Conservation (phyloP, 441 rosid species). For the Pelargonium cotyledonis region DNA sequence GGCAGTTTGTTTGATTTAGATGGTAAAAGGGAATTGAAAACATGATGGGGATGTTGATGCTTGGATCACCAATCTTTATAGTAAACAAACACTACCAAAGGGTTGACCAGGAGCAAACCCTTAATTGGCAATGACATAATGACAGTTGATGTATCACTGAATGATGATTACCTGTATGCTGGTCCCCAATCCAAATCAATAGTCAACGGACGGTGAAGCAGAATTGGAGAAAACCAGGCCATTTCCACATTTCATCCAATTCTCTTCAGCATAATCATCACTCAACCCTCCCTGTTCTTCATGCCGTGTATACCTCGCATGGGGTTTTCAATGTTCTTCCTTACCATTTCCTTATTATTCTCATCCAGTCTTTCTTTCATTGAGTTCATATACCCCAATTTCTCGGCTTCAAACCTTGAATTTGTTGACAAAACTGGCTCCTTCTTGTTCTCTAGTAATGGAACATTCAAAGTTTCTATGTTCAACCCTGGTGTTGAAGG, state of each 20-base stretch:
- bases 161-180: slow-evolving; percentile 17
- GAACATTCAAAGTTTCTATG: slow-evolving; percentile 59
- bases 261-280: slow-evolving; percentile 8
- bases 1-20: not conserved
- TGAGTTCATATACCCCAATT: slow-evolving; percentile 54
- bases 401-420: slow-evolving; percentile 56
- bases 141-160: slow-evolving; percentile 24
- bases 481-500: slow-evolving; percentile 43
- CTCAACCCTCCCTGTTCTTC: slow-evolving; percentile 20
- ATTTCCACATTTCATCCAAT: slow-evolving; percentile 10
- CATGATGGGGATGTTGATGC: not conserved
- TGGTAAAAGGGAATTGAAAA: slow-evolving; percentile 1
- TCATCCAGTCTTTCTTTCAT: slow-evolving; percentile 32
- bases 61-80: not conserved
- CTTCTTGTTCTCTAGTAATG: slow-evolving; percentile 54
- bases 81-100: slow-evolving; percentile 9
- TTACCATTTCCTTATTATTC: slow-evolving; percentile 30
- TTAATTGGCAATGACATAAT: not conserved
- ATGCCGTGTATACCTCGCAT: slow-evolving; percentile 25
- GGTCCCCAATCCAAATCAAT: slow-evolving; percentile 18
- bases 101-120: slow-evolving; percentile 20
- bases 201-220: slow-evolving; percentile 31
- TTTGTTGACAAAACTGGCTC: slow-evolving; percentile 53
- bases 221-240: slow-evolving; percentile 19
- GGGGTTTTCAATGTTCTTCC: slow-evolving; percentile 36